These are phyloP conservation scores for Serendipita sp. DNA, from an alignment of 768 basidiomycete species.

Conservation along the genomic window DNA sequence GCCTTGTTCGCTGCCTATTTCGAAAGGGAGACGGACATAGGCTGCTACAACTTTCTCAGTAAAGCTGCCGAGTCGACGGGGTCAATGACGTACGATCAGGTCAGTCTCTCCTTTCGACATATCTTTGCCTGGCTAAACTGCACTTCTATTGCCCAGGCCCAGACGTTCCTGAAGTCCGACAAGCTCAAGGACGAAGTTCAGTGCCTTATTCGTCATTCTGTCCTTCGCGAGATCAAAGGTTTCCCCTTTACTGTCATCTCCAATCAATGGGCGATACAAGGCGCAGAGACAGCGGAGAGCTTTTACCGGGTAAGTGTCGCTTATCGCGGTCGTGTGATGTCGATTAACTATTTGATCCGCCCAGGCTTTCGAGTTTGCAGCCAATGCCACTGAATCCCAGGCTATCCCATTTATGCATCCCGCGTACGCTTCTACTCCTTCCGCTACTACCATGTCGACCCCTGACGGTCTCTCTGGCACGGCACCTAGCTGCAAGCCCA, in stretches of 20 bases:
- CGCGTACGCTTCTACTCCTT: background rate
- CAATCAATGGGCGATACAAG: conserved; percentile 60
- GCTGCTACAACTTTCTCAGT: conserved; percentile 41
- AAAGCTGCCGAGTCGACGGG: conserved; percentile 39
- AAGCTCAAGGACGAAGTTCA: conserved; percentile 51
- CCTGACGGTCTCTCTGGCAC: background rate
- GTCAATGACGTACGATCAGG: conserved; percentile 46
- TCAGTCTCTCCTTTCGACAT: conserved; percentile 18
- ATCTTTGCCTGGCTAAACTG: too few species aligned
- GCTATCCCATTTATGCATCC: background rate
- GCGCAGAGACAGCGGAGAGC: conserved; percentile 55
- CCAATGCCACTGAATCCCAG: background rate
- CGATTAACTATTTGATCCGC: too few species aligned
- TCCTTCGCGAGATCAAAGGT: conserved; percentile 52
- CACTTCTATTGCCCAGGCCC: conserved; percentile 27
- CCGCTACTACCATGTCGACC: background rate
- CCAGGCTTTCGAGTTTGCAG: background rate
- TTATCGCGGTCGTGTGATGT: background rate
- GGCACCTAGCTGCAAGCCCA: conserved; percentile 3
- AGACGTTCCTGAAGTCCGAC: conserved; percentile 47
- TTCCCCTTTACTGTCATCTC: conserved; percentile 71
- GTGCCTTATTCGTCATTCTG: conserved; percentile 43
- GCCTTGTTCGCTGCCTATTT: conserved; percentile 52
- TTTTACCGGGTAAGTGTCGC: conserved; percentile 39
- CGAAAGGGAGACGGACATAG: conserved; percentile 47